Conservation (phyloP, 2,329 filamentous ascomycete species). For the Trichophyton benhamiae region DNA sequence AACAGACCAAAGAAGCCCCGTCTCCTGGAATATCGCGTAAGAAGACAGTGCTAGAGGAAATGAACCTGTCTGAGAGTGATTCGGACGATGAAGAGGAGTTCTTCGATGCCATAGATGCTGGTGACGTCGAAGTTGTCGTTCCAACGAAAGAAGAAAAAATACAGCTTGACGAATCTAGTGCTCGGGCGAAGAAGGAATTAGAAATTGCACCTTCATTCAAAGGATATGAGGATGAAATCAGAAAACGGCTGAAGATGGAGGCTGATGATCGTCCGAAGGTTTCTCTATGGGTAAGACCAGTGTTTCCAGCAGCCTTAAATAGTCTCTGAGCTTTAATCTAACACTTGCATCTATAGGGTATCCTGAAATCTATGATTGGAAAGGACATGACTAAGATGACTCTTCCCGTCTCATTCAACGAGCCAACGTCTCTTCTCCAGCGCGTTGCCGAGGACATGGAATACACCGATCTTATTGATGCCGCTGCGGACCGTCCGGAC, state of each 20-base stretch:
- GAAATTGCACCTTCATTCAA: conserved; percentile 69
- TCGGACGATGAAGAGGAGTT: conserved; percentile 84
- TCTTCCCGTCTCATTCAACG: conserved; percentile 93
- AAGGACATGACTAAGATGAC: conserved; percentile 99
- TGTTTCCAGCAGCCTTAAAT: neutral
- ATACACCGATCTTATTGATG: conserved; percentile 83
- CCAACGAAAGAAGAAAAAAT: conserved; percentile 36
- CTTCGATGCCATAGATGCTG: conserved; percentile 91
- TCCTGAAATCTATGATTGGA: conserved; percentile 98
- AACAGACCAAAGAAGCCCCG: conserved; percentile 17
- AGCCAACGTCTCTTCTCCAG: conserved; percentile 88
- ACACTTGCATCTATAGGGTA: conserved; percentile 47
- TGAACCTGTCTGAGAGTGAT: conserved; percentile 61
- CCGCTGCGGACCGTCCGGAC: conserved; percentile 71
- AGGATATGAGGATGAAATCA: conserved; percentile 82
- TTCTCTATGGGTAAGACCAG: conserved; percentile 70
- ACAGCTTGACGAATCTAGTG: conserved; percentile 31
- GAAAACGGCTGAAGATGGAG: conserved; percentile 72
- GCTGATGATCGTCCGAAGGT: conserved; percentile 87
- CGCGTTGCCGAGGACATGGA: conserved; percentile 97
- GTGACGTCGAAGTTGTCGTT: conserved; percentile 51
- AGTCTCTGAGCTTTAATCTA: neutral
- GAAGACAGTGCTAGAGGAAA: conserved; percentile 54
- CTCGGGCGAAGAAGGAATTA: conserved; percentile 38
- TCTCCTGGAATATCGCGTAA: conserved; percentile 36